A percentile compares a stretch with the other conserved stretches of the same genome.
Conservation (phyloP, 441 rosid genomes). For the Corymbia citriodora region DNA sequence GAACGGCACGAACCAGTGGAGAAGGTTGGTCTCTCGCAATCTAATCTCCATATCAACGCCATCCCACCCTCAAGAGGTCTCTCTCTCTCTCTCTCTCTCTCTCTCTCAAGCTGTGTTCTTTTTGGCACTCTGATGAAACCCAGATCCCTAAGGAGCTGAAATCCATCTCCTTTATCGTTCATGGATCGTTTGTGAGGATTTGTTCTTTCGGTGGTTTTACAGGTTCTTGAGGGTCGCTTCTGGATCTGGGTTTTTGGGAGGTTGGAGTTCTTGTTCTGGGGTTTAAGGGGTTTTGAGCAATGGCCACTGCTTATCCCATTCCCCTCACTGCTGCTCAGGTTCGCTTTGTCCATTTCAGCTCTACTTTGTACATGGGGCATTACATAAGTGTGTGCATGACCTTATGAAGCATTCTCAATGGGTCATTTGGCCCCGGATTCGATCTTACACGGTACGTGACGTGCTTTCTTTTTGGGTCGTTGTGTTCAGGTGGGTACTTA, state of each 20-base stretch:
- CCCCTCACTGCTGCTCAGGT: conserved; percentile 68
- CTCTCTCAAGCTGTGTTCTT: background rate
- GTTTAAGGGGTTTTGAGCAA: conserved; percentile 19
- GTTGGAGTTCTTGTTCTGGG: conserved; percentile 3
- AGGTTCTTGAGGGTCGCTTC: conserved; percentile 33
- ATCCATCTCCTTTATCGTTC: background rate
- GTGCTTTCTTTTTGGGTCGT: background rate
- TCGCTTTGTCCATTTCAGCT: background rate
- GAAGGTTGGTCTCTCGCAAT: conserved; percentile 20
- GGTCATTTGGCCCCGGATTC: background rate
- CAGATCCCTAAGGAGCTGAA: background rate
- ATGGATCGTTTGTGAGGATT: background rate
- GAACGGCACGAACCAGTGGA: conserved; percentile 7
- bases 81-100: background rate
- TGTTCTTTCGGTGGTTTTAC: background rate
- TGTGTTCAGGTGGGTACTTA: conserved; percentile 72
- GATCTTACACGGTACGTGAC: background rate
- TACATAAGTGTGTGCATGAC: background rate
- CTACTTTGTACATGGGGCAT: background rate
- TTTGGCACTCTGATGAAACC: background rate
- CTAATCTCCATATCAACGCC: conserved; percentile 4
- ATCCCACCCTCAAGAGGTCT: conserved; percentile 16
- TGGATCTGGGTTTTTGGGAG: conserved; percentile 15
- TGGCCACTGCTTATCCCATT: conserved; percentile 52
- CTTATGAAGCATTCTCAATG: background rate